A percentile compares a stretch with the other conserved stretches of the same genome.
These are phyloP conservation scores for Venturia oleaginea DNA, from an alignment of 2,329 filamentous ascomycete species.

Conservation along the genomic window DNA sequence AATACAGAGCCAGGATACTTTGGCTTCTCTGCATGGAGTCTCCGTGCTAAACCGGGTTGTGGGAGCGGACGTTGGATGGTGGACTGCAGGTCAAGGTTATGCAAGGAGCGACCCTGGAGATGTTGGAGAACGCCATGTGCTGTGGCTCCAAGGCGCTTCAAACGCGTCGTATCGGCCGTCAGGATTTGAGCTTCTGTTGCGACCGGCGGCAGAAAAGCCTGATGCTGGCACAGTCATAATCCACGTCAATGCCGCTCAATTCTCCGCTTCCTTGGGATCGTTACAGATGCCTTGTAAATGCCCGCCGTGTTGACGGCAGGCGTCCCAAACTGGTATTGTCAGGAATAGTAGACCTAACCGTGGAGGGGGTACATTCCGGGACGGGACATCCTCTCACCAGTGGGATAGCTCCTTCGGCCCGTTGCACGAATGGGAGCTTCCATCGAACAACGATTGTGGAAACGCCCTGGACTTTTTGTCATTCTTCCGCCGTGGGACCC, in stretches of 20 bases:
- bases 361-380: neutral
- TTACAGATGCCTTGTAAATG: neutral
- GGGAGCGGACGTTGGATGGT: neutral
- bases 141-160: neutral
- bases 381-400: neutral
- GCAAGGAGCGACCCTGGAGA: neutral
- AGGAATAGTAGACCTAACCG: neutral
- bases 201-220: neutral
- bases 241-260: neutral
- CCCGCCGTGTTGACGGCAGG: neutral
- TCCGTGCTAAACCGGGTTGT: slow-evolving; percentile 3
- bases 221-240: neutral
- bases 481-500: neutral
- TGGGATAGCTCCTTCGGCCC: neutral
- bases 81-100: neutral
- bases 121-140: neutral
- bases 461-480: neutral
- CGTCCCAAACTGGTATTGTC: neutral
- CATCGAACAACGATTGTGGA: neutral
- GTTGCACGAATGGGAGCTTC: neutral
- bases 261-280: neutral
- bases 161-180: neutral
- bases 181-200: neutral
- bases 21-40: neutral
- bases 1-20: neutral